Conservation (phyloP, 345 rosid species). For the Punica granatum region DNA sequence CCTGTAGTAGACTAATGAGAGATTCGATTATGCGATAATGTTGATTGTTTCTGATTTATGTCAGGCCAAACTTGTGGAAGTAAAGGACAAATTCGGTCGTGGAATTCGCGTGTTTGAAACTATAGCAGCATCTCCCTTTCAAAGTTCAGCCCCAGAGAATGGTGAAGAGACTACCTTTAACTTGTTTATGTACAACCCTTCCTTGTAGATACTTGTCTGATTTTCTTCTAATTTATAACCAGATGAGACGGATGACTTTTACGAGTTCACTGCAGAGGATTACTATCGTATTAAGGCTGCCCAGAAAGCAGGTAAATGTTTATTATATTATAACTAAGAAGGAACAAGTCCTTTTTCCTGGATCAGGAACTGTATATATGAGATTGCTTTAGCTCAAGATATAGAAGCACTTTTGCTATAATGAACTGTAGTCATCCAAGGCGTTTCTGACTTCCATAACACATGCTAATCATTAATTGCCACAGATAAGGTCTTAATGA, state of each 20-base stretch:
- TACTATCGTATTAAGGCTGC: conserved; percentile 45
- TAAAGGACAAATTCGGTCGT: conserved; percentile 64
- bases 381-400: background rate
- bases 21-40: too few relatives aligned
- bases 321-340: background rate
- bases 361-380: background rate
- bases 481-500: conserved; percentile 70
- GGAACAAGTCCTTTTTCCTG: background rate
- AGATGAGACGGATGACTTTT: conserved; percentile 81
- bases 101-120: conserved; percentile 80
- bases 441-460: too few relatives aligned
- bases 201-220: background rate
- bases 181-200: background rate
- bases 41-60: conserved; percentile 1
- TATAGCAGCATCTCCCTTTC: conserved; percentile 23
- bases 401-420: background rate
- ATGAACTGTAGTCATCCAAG: background rate
- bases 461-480: background rate
- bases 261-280: conserved; percentile 79
- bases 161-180: conserved; percentile 24
- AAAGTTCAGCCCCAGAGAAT: conserved; percentile 29
- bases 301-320: conserved; percentile 55
- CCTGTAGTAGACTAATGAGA: too few relatives aligned
- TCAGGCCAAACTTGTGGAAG: conserved; percentile 56
- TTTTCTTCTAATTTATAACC: conserved; percentile 13